Base-by-base conservation (phyloP, 352 stramenopile species). In the Globisporangium takayamanum region DNA sequence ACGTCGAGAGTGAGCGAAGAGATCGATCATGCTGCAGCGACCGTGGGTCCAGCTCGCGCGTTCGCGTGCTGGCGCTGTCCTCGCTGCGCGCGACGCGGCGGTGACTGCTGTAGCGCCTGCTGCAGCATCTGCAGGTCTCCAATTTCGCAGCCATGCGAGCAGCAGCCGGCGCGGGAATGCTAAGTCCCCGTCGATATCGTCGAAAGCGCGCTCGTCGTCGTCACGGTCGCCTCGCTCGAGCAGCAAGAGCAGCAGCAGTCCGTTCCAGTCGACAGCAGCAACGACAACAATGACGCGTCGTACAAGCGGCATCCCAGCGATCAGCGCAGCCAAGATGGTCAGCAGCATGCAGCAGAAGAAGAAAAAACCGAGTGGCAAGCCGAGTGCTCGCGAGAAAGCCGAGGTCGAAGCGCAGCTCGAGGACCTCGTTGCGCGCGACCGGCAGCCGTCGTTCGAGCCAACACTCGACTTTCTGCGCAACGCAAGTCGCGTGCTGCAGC, bases 391-490 rank as follows among this genome's bases (percentile, higher is more conserved):
- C 12, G 55, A 67, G 30, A 63, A 67, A 46, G 51, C 55, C 7
- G 50, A 63, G 25, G 41, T 55, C 18, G 42, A 55, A 5, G 56
- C 50, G 49, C 68, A 88, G 54, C 30, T 91, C 6, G 66, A 84
- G 22, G 60, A 64, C 28, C 58, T 88, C 10, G 12, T 79, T 11
- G 57, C 76, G 7, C 69, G 73, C 36, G 62, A 63, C n/a, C 69
- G 70, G 20, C 56, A 66, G 39, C 52, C 58, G 4, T 45, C 58
- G 51, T 83, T 80, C 48, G 66, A 81, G 48, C 69, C 67, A 3
- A 69, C 69, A 33, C 59, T 68, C 25, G 72, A 87, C 59, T 89
- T 80, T 48, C 47, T 88, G 22, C 70, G 74, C 49, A 66, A 72
- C 30, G 76, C 69, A 3, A 64, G 60, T 16, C 62, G 63, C 36